Evolutionary conservation across 495 filamentous ascomycete species (phyloP).

Genomic region (Clohesyomyces aquaticus): DNA sequence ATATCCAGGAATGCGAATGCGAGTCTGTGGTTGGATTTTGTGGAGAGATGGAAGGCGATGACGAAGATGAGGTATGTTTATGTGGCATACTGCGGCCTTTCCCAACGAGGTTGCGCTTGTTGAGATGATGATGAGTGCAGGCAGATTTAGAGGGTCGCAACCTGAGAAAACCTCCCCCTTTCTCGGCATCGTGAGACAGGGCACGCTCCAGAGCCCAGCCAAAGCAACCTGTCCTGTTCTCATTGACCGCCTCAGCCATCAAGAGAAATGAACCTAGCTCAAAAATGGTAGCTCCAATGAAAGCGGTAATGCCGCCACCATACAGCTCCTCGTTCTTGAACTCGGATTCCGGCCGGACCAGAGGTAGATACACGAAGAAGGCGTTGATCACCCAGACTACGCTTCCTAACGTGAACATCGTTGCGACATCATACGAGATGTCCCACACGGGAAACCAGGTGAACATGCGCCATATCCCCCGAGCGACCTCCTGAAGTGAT

Average conservation of each 20-base stretch:
- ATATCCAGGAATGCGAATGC: constrained; percentile 54
- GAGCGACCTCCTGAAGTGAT: constrained; percentile 46
- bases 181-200: constrained; percentile 18
- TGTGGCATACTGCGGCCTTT: constrained; percentile 31
- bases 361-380: constrained; percentile 69
- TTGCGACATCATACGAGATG: constrained; percentile 68
- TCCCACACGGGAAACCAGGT: constrained; percentile 68
- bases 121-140: constrained; percentile 60
- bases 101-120: constrained; percentile 54
- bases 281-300: constrained; percentile 72
- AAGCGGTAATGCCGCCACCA: constrained; percentile 66
- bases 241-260: constrained; percentile 71
- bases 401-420: constrained; percentile 66
- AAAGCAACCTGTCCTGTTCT: constrained; percentile 67
- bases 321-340: constrained; percentile 57
- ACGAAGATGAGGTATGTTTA: not conserved
- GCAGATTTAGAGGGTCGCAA: constrained; percentile 20
- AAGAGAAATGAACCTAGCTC: constrained; percentile 67
- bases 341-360: constrained; percentile 56
- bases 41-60: not conserved
- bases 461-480: constrained; percentile 60
- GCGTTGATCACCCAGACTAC: constrained; percentile 70
- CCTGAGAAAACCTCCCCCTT: not conserved
- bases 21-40: not conserved
- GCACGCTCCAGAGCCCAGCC: constrained; percentile 66